Evolutionary conservation across 306 rosid genomes (phyloP).

Genomic region (Cyamopsis tetragonoloba): DNA sequence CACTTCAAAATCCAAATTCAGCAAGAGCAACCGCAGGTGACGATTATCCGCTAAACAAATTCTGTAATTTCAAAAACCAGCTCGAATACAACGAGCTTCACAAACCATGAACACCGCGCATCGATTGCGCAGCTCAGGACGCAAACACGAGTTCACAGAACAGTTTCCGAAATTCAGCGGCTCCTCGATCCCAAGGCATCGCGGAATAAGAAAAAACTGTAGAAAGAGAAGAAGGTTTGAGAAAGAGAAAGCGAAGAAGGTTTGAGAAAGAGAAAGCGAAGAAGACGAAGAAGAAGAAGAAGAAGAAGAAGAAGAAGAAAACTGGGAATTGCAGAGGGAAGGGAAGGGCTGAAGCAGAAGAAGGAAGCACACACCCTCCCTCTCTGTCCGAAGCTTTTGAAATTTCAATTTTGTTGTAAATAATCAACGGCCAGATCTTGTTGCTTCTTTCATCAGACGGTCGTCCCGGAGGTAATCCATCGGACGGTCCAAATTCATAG

Average conservation of each 20-base stretch:
- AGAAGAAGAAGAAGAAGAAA: not conserved
- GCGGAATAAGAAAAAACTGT: not conserved
- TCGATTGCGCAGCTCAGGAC: slow-evolving; percentile 42
- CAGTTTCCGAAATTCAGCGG: slow-evolving; percentile 31
- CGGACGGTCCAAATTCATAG: slow-evolving; percentile 56
- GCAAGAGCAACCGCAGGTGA: slow-evolving; percentile 28
- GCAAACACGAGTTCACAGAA: no score
- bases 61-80: slow-evolving; percentile 13
- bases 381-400: slow-evolving; percentile 88
- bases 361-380: slow-evolving; percentile 69
- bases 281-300: no score
- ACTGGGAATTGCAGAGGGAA: slow-evolving; percentile 17
- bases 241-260: no score
- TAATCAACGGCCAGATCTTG: slow-evolving; percentile 63
- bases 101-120: not conserved
- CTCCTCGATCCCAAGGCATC: slow-evolving; percentile 27
- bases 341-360: not conserved
- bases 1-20: slow-evolving; percentile 30
- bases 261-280: no score
- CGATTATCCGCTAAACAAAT: slow-evolving; percentile 11
- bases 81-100: no score
- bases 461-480: not conserved
- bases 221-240: no score
- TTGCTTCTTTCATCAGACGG: slow-evolving; percentile 41
- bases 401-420: slow-evolving; percentile 77